Evolutionary conservation across 1,139 yeast genomes (phyloP), one percentile per base, ranked within the genome.

Genomic region (Suhomyces wounanorum): DNA sequence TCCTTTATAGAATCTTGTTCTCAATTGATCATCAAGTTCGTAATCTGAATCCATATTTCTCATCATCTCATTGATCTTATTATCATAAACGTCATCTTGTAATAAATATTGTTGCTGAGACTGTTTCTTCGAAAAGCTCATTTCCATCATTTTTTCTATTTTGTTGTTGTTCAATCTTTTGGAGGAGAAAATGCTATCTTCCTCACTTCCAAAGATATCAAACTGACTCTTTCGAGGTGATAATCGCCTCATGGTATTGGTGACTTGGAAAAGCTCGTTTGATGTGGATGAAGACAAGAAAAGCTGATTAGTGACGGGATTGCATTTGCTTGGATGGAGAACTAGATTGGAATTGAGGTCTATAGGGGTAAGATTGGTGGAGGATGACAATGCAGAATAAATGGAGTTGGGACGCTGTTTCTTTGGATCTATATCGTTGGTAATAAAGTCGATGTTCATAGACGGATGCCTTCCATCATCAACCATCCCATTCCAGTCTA

Each of bases 1-100:
- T 8, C 77, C 78, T 53, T 69, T 71, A 58, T 69, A 72, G 40
- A 75, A 72, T 23, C 80, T 64, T 1, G 82, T 73, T 57, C 84
- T 69, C 44, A 77, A 68, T 57, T 75, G 79, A 55, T 72, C 78
- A 60, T 79, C 84, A 48, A 64, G 49, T 43, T 63, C 67, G 40
- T 48, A 61, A 33, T 63, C 59, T 11, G 51, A 45, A 51, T 52
- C 51, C 43, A 53, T 58, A 16, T 26, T 47, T 41, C 39, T 49
- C 48, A 42, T 49, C 54, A 43, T 55, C 45, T 51, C 51, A 54
- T 47, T 39, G 11, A 47, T 42, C 21, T 42, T 38, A 10, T 43
- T 26, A 16, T 45, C 30, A 16, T 44, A 35, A 6, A 13, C 50
- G 36, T 52, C 47, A n/a, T 40, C 40, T 10, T 18, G 14, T 3